Evolutionary conservation across 2,329 filamentous ascomycete species (phyloP), one percentile per base, ranked within the genome.

Genomic region (Lecanicillium sp.): DNA sequence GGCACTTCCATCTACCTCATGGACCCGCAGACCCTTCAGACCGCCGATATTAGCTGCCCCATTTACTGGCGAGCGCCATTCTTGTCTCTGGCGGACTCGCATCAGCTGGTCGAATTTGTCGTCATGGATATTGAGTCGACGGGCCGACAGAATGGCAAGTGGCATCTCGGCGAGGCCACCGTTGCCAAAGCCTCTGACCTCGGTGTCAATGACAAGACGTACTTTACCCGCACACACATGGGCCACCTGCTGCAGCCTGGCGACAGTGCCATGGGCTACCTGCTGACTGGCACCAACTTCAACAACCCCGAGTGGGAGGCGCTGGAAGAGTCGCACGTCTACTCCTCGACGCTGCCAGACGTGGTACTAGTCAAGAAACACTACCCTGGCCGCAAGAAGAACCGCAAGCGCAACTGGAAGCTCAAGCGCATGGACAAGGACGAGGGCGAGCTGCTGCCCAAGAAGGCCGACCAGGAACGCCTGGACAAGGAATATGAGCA

Each of bases 331-430:
- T 87, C 81, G 38, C 79, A 79, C 59, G 79, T 81, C 36, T 90
- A 94, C 63, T 69, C 77, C 3, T 82, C 80, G 3, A 79, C 74
- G 4, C 85, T 98, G 40, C 92, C 92, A 0, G 92, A 98, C 54
- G 92, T 97, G 0, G 67, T 98, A 6, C 74, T 98, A 4, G 87
- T 98, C 60, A 97, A 94, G 87, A 98, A 98, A 64, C 81, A 87
- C 72, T 98, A 94, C 65, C 79, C 84, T 44, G 79, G 86, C 51
- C 84, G 84, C 64, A 81, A 84, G 70, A 94, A 90, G 77, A 65
- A 65, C 53, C 82, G 80, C 69, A 75, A 72, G 61, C 81, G 94
- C 50, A 86, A 86, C 71, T 98, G 92, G 92, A 85, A 84, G 61
- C 79, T 98, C 61, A 94, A 86, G 77, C 87, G 92, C 55, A 90